phyloP scores from a whole-genome alignment of 164 flowering plant species.

The Litsea cubeba region DNA sequence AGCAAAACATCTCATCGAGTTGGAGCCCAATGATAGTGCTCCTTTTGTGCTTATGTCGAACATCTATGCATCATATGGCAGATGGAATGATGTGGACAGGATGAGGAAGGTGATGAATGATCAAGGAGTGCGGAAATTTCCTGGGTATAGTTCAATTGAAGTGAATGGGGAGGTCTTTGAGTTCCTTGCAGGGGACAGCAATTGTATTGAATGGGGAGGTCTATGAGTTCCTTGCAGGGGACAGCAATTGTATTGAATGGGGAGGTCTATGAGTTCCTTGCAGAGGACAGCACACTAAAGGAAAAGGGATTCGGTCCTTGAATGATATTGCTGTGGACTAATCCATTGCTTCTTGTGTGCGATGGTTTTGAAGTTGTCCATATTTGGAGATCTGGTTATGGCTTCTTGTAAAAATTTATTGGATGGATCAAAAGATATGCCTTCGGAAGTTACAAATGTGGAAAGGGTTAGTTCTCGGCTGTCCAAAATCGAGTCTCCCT shows the following conservation, averaged over 20 bases:
- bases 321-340: no score
- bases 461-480: no score
- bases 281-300: conserved; percentile 14
- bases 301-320: no score
- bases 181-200: conserved; percentile 23
- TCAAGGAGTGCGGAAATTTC: conserved; percentile 16
- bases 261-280: conserved; percentile 19
- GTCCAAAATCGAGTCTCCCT: no score
- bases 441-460: no score
- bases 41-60: conserved; percentile 20
- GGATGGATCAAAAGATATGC: no score
- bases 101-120: conserved; percentile 19
- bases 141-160: conserved; percentile 27
- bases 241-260: conserved; percentile 21
- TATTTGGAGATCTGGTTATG: no score
- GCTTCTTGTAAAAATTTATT: no score
- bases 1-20: conserved; percentile 18
- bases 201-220: conserved; percentile 22
- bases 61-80: conserved; percentile 13
- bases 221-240: conserved; percentile 25
- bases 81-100: conserved; percentile 19
- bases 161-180: conserved; percentile 19
- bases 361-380: no score
- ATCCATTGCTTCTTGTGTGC: no score
- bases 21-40: conserved; percentile 23